Evolutionary conservation across 345 rosid species (phyloP), one percentile per base, ranked within the genome.

Genomic region (Psidium friedrichsthalianum): DNA sequence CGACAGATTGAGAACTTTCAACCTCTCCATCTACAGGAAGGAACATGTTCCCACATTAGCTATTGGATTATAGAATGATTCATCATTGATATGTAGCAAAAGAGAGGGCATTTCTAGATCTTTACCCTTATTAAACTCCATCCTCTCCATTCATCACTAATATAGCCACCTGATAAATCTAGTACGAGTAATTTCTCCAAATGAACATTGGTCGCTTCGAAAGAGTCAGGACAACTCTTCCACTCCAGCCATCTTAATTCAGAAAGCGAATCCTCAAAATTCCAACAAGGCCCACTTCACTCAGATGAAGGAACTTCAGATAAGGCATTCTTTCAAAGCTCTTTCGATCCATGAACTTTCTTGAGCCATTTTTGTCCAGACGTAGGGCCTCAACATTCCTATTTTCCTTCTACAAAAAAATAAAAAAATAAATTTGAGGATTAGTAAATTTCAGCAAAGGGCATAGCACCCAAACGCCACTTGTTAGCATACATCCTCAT

Each of bases 261-360:
- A n/a, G 2, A 3, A 59, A 58, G 69, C 0, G 18, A 58, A n/a
- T 3, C 18, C 4, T 59, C 2, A 0, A 0, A 27, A n/a, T 59
- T 6, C 20, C 9, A 14, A 0, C 40, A 59, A 59, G 12, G 14
- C 3, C 4, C 9, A 59, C 40, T 5, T 6, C 20, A 5, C 1
- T 59, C 36, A 27, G 0, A 1, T 14, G 36, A 59, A 59, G 40
- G 20, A 59, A 59, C 20, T 13, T 59, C 20, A 59, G 10, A 0
- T n/a, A 0, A 13, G 36, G 74, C 40, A 59, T 0, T 59, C 1
- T 14, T 1, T 27, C n/a, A 14, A 59, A 59, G 18, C 74, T 59
- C 0, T 13, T 14, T 3, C 0, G 40, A 20, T 27, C 3, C 40
- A 13, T 59, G 36, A 59, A 59, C 20, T 27, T 6, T 2, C 5